Percentiles rank a stretch among this genome's conserved stretches.
Conservation (phyloP, 345 rosid species). For the Combretum micranthum region DNA sequence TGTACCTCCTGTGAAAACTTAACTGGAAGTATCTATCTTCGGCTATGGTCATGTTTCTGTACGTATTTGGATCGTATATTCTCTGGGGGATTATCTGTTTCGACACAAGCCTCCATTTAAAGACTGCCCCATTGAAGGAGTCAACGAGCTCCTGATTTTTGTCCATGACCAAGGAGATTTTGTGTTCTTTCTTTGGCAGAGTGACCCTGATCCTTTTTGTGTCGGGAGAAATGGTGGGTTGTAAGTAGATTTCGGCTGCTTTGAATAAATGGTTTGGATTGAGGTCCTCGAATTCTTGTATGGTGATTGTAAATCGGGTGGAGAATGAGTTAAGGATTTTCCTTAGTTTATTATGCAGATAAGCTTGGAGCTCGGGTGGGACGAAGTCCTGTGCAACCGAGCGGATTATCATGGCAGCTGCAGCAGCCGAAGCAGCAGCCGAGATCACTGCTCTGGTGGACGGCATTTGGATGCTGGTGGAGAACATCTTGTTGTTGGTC, state of each 20-base stretch:
- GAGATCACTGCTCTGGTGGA: constrained; percentile 23
- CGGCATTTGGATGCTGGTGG: constrained; percentile 16
- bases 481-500: too few species aligned
- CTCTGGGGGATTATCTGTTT: constrained; percentile 21
- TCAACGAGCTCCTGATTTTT: constrained; percentile 44
- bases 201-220: constrained; percentile 34
- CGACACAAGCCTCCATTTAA: constrained; percentile 35
- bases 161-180: constrained; percentile 37
- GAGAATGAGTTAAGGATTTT: constrained; percentile 12
- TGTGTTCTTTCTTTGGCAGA: constrained; percentile 47
- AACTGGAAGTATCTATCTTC: constrained; percentile 43
- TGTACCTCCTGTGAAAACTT: constrained; percentile 48
- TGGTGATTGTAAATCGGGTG: constrained; percentile 19
- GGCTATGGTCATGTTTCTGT: constrained; percentile 15
- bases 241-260: constrained; percentile 31
- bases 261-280: constrained; percentile 24
- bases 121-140: constrained; percentile 36
- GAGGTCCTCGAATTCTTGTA: constrained; percentile 29
- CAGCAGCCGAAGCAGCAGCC: constrained; percentile 27
- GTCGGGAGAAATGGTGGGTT: constrained; percentile 27
- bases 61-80: constrained; percentile 11
- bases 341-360: constrained; percentile 13
- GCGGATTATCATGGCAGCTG: constrained; percentile 29
- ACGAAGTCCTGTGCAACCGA: constrained; percentile 17
- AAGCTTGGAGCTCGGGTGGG: constrained; percentile 28